phyloP scores from a whole-genome alignment of 768 basidiomycete genomes.

The Tricholoma sp. region DNA sequence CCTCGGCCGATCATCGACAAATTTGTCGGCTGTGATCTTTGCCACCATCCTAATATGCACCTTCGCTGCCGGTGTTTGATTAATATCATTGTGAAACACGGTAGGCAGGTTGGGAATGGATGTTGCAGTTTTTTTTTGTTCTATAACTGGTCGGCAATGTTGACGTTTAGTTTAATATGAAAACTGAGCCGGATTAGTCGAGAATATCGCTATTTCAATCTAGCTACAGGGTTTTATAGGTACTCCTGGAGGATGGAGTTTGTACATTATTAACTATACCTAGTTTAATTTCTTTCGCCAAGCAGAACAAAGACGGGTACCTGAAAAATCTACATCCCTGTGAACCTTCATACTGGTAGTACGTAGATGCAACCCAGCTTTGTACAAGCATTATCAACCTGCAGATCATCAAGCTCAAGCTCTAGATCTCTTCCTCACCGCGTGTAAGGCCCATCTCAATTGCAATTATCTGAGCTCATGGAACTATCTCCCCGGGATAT shows the following conservation, averaged over 20 bases:
- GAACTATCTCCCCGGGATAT: too few relatives aligned
- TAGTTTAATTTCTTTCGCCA: too few relatives aligned
- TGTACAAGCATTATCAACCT: too few relatives aligned
- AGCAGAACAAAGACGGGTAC: too few relatives aligned
- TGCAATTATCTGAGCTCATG: too few relatives aligned
- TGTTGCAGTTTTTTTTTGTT: neutral
- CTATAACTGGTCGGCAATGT: neutral
- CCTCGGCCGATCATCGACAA: slow-evolving; percentile 3
- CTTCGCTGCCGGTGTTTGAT: neutral
- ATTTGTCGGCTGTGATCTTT: slow-evolving; percentile 5
- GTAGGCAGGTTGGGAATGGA: neutral
- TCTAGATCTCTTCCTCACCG: too few relatives aligned
- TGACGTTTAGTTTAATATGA: neutral
- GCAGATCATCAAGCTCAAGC: too few relatives aligned
- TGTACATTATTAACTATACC: neutral
- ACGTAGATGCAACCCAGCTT: too few relatives aligned
- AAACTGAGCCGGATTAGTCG: slow-evolving; percentile 11
- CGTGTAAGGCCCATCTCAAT: too few relatives aligned
- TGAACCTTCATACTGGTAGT: too few relatives aligned
- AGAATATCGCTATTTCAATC: neutral
- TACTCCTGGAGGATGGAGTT: neutral
- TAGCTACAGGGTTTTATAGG: neutral
- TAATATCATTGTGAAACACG: slow-evolving; percentile 1
- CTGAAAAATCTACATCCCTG: too few relatives aligned
- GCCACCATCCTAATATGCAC: neutral